These are phyloP conservation scores for Fomitopsis pinicola DNA, from an alignment of 1,284 basidiomycete genomes.

Conservation along the genomic window DNA sequence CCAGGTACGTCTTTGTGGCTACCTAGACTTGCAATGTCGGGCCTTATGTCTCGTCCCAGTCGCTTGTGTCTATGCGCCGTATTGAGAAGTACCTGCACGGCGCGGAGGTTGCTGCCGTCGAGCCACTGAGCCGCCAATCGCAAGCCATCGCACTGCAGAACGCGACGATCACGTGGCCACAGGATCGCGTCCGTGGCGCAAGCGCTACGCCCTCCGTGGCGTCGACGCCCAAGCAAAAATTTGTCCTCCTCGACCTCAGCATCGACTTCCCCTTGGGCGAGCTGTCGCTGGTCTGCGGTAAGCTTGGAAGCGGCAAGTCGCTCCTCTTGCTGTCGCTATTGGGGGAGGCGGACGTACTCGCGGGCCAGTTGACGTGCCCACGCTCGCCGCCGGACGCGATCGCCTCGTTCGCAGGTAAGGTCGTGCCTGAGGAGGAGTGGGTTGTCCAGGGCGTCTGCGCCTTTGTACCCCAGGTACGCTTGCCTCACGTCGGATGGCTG, in stretches of 20 bases:
- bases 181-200: slow-evolving; percentile 48
- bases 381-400: slow-evolving; percentile 80
- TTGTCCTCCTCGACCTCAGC: slow-evolving; percentile 77
- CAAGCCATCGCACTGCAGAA: slow-evolving; percentile 71
- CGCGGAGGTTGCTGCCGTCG: slow-evolving; percentile 62
- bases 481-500: background rate
- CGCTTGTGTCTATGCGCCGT: slow-evolving; percentile 81
- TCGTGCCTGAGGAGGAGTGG: slow-evolving; percentile 60
- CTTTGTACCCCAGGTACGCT: slow-evolving; percentile 83
- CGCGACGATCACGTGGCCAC: slow-evolving; percentile 89
- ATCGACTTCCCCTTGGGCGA: slow-evolving; percentile 77
- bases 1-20: slow-evolving; percentile 43
- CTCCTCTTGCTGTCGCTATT: slow-evolving; percentile 71
- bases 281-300: slow-evolving; percentile 81
- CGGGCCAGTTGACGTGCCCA: slow-evolving; percentile 78
- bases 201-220: slow-evolving; percentile 55
- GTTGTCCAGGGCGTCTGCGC: slow-evolving; percentile 75
- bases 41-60: slow-evolving; percentile 32
- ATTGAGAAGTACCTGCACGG: slow-evolving; percentile 86
- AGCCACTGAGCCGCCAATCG: slow-evolving; percentile 51
- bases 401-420: slow-evolving; percentile 45
- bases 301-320: slow-evolving; percentile 81
- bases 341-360: slow-evolving; percentile 84
- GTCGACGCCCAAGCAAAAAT: slow-evolving; percentile 73
- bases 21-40: background rate